phyloP scores from a whole-genome alignment of 1,139 yeast species.

The Geotrichum citri-aurantii region DNA sequence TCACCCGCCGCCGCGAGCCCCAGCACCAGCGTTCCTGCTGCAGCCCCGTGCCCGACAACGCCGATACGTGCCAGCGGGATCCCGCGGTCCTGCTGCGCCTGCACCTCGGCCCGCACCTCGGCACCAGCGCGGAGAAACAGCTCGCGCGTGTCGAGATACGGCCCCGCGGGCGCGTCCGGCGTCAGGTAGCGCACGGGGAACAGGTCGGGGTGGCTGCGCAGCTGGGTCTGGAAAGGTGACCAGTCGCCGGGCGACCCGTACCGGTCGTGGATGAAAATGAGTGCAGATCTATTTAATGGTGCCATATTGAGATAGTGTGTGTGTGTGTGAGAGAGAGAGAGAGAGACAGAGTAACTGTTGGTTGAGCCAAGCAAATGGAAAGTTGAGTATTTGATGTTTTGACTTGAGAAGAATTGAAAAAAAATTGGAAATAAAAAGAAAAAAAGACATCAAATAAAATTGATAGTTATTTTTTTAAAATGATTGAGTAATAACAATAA shows the following conservation, averaged over 20 bases:
- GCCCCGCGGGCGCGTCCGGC: constrained; percentile 11
- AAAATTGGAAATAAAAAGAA: too few species aligned
- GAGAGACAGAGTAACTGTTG: too few species aligned
- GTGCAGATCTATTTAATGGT: constrained; percentile 8
- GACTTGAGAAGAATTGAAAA: too few species aligned
- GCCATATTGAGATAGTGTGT: background rate
- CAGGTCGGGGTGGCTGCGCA: constrained; percentile 2
- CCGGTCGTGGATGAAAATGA: constrained; percentile 11
- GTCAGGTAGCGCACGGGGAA: constrained; percentile 15
- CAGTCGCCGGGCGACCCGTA: constrained; percentile 13
- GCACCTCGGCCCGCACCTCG: background rate
- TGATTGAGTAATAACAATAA: background rate
- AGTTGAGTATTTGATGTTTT: too few species aligned
- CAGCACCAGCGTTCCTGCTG: constrained; percentile 4
- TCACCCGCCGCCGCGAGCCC: constrained; percentile 8
- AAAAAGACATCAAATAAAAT: background rate
- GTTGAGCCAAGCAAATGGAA: too few species aligned
- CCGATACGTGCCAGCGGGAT: constrained; percentile 9
- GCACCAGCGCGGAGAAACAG: background rate
- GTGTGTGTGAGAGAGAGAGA: background rate
- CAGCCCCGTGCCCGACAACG: constrained; percentile 4
- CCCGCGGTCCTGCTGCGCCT: constrained; percentile 8
- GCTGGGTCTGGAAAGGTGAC: constrained; percentile 9
- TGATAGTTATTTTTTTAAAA: background rate
- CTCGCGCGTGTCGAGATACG: constrained; percentile 6